Base-by-base conservation (phyloP, 371 early-diverging fungal species). In the Mortierella sp. region DNA sequence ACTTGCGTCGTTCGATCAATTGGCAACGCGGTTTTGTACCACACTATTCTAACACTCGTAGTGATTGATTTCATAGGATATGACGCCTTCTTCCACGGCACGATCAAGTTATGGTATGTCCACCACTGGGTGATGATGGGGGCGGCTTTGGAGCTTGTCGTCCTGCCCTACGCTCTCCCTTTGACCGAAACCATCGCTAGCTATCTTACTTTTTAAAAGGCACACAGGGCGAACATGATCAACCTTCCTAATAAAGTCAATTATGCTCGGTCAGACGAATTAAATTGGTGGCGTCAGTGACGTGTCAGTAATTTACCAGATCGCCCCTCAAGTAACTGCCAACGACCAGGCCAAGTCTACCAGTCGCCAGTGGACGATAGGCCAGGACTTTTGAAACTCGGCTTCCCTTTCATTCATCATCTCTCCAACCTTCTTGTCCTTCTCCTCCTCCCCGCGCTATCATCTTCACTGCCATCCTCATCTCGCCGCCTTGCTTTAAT, bases 41-140 rank as follows among this genome's bases (percentile, higher is more conserved):
- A 70, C 54, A 21, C 38, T 58, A 21, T 56, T 48, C 68, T 73
- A 35, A 55, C 68, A 41, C 29, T 63, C 32, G 29, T 32, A 35
- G 16, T 29, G 35, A 7, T 46, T 38, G 44, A 35, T 38, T 48
- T 11, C n/a, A 68, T 41, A 83, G 84, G 84, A 68, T 78, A 81
- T 48, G 84, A 84, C 63, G 87, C 87, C 21, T 83, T 83, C 60
- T 87, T 80, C 75, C 87, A 87, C 35, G 87, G 87, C 65, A 87
- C 73, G 6, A 87, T 87, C 81, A 87, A 87, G 77, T 46, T 87
- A 73, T 76, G 75, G 72, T 87, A 83, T 75, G 71, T 83, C 29
- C 83, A 81, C 70, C 75, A 83, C 71, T 87, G 87, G 87, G 46
- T 83, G 68, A 75, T 81, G 81, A 81, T 87, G 80, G 87, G 87